Conservation (phyloP, 805 yeast species). For the Ogataea salicorniae region DNA sequence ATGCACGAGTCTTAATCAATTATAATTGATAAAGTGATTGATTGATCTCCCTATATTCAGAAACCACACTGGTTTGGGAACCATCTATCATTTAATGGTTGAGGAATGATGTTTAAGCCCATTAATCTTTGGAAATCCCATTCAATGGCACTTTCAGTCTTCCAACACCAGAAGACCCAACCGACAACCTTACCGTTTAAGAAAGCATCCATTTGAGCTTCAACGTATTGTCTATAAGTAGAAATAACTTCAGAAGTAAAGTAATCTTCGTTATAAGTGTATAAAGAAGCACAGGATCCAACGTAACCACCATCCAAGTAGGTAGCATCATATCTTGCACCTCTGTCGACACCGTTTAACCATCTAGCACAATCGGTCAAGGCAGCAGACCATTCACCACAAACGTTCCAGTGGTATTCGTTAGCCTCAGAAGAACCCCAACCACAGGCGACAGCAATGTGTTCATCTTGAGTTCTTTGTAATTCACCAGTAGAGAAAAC, state of each 20-base stretch:
- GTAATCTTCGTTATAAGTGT: constrained; percentile 32
- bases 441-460: constrained; percentile 52
- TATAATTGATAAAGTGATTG: too few species aligned
- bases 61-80: constrained; percentile 30
- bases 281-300: constrained; percentile 60
- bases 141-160: constrained; percentile 75
- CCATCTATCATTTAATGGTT: constrained; percentile 47
- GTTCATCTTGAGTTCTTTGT: constrained; percentile 53
- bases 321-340: constrained; percentile 74
- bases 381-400: constrained; percentile 92
- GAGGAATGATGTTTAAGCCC: constrained; percentile 65
- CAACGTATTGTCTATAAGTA: constrained; percentile 65
- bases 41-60: not conserved
- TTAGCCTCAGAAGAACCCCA: constrained; percentile 32
- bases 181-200: constrained; percentile 52
- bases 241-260: constrained; percentile 58
- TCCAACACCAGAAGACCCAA: constrained; percentile 94
- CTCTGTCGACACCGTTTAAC: constrained; percentile 83
- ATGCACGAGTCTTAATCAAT: too few species aligned
- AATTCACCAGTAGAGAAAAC: constrained; percentile 68
- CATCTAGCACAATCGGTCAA: constrained; percentile 85
- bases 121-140: constrained; percentile 76
- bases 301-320: constrained; percentile 35
- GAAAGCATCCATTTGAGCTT: constrained; percentile 87
- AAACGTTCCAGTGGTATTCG: constrained; percentile 68